Base-by-base conservation (phyloP, 371 early-diverging fungal species). In the Umbelopsis sp. region DNA sequence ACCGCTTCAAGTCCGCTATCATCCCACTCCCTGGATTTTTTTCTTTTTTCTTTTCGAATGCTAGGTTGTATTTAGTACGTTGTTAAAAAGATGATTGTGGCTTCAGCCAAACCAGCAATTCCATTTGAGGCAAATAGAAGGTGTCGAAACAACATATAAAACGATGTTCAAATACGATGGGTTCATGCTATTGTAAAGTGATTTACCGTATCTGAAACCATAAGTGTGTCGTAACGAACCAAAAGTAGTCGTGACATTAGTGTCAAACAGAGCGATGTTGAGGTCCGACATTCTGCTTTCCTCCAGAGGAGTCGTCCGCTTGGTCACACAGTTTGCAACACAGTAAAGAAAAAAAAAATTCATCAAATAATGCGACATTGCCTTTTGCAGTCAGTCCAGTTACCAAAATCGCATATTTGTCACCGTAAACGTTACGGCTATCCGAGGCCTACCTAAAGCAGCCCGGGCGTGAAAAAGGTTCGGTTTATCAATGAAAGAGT, bases 361-460 rank as follows among this genome's bases (percentile, higher is more conserved):
- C 41, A 51, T 51, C 52, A 51, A 51, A 51, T 51, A 51, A 35
- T 57, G 35, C 57, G 32, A 57, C 57, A 20, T 57, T 57, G 3
- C 57, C 57, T 57, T 57, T 57, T 57, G 57, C 1, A 35, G 57
- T 57, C 29, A 18, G 57, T 29, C 35, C 37, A 57, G 35, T 57
- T 57, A 18, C 57, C 57, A 35, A 57, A 57, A 57, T 57, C 29
- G n/a, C 57, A 8, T 57, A 18, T 57, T 57, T 57, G 29, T 35
- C 57, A 57, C 35, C 35, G 5, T 57, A 32, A 57, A 57, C 57
- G 41, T 41, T 45, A 57, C 57, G 57, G 57, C 57, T 6, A 57
- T 57, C 57, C 57, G 57, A 57, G 57, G 16, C 57, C 57, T 57
- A 37, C 57, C 57, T 57, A 57, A 57, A 57, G 35, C 35, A 57